Conservation (phyloP, 2,329 filamentous ascomycete genomes). For the Ophiostoma piceae region DNA sequence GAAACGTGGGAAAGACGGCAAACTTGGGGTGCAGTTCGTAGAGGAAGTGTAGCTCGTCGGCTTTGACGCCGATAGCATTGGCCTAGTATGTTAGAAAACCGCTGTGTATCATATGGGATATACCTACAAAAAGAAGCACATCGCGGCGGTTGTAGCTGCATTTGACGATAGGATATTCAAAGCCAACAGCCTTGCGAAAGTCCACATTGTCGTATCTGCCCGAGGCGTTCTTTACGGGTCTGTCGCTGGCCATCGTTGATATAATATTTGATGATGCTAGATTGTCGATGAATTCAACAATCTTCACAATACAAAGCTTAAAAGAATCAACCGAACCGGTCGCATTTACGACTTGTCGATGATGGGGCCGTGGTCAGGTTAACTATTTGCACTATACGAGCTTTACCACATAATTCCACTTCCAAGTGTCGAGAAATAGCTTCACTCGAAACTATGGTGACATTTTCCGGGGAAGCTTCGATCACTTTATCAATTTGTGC, state of each 20-base stretch:
- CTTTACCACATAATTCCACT: no score
- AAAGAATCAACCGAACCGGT: not conserved
- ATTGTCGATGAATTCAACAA: not conserved
- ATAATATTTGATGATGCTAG: not conserved
- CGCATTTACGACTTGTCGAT: not conserved
- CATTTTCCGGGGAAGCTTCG: not conserved
- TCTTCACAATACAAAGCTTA: no score
- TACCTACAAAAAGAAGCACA: slow-evolving; percentile 38
- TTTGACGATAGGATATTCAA: slow-evolving; percentile 37
- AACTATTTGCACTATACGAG: not conserved
- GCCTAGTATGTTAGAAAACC: slow-evolving; percentile 29
- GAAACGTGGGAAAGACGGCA: slow-evolving; percentile 44
- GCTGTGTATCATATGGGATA: not conserved
- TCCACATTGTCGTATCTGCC: slow-evolving; percentile 41
- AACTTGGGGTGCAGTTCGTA: slow-evolving; percentile 43
- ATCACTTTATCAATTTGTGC: not conserved
- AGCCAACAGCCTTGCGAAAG: slow-evolving; percentile 38
- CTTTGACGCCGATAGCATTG: slow-evolving; percentile 38
- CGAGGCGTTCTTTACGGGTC: slow-evolving; percentile 36
- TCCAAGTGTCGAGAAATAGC: no score
- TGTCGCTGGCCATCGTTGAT: slow-evolving; percentile 27
- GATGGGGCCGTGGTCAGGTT: not conserved
- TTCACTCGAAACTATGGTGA: not conserved
- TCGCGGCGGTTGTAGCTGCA: slow-evolving; percentile 42
- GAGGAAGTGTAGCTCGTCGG: slow-evolving; percentile 41